Evolutionary conservation across 176 grass and related monocot genomes (phyloP), one percentile per base, ranked within the genome.

Genomic region (Bothriochloa decipiens): DNA sequence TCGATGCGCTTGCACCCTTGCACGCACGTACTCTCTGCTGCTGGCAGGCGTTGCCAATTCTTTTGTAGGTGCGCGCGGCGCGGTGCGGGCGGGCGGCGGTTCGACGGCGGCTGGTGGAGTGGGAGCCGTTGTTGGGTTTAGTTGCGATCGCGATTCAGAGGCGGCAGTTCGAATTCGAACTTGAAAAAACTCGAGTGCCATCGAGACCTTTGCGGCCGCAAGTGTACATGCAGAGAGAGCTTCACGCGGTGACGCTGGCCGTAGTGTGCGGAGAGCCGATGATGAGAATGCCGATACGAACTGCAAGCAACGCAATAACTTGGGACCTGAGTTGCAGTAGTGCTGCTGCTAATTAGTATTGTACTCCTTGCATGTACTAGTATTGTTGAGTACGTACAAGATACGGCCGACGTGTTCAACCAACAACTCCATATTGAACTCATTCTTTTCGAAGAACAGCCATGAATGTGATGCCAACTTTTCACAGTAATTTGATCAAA

Each of bases 131-230:
- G 35, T 32, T 32, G 85, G 43, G 70, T 25, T 87, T 67, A 1
- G 85, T 75, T 81, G 78, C 60, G 85, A 27, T 74, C 7, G 77
- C 61, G 85, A 29, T 75, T 32, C 72, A 29, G 76, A 72, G 8
- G 65, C 15, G 29, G 77, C 35, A 62, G 35, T 43, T 67, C 32
- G 68, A 86, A 86, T 75, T 75, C 35, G 46, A 87, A 87, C 63
- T 81, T 22, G 84, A 80, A 86, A 80, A 86, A 32, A 32, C 4
- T 14, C 14, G 1, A 4, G 15, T 6, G 43, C 43, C 18, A 18
- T 68, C 61, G 66, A 32, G 29, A 29, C 18, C 61, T 52, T 65
- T 35, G 43, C 78, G 77, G 83, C 39, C 39, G 13, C 57, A 16
- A 25, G 25, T 10, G 58, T 75, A 32, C 72, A 6, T 72, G 70